Conservation (phyloP, 768 basidiomycete genomes). For the Lactarius tabidus region DNA sequence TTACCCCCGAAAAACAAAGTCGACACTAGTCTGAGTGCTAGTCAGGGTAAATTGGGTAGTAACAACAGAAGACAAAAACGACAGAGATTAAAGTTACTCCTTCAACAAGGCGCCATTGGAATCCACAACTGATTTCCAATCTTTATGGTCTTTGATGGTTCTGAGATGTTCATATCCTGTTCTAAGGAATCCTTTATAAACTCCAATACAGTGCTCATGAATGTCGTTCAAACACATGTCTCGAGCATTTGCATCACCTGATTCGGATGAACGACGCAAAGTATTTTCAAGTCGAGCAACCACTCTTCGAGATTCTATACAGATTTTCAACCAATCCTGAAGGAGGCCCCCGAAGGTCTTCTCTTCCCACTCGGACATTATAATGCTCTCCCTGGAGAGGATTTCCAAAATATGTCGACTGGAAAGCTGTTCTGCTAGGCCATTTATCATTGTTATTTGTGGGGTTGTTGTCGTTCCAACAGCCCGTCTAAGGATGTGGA, state of each 20-base stretch:
- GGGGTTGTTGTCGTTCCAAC: neutral
- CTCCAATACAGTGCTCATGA: neutral
- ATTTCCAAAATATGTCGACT: neutral
- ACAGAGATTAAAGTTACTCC: neutral
- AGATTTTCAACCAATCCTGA: neutral
- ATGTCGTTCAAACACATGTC: neutral
- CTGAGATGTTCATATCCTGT: neutral
- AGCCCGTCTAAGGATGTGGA: neutral
- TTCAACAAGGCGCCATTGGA: neutral
- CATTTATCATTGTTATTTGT: neutral
- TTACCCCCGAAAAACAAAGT: too few species aligned
- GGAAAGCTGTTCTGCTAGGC: neutral
- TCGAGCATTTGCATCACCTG: neutral
- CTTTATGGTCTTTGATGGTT: neutral
- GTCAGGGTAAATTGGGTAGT: too few species aligned
- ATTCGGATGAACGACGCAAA: too few species aligned
- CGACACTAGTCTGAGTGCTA: too few species aligned
- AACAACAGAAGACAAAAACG: too few species aligned
- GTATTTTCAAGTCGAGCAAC: too few species aligned
- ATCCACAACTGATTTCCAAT: neutral
- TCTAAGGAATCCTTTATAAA: neutral
- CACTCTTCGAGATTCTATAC: accelerated
- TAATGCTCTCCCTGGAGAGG: neutral
- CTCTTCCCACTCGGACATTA: neutral
- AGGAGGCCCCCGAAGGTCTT: neutral